Base-by-base conservation (phyloP, 768 basidiomycete species). In the Macrolepiota dolichaula region DNA sequence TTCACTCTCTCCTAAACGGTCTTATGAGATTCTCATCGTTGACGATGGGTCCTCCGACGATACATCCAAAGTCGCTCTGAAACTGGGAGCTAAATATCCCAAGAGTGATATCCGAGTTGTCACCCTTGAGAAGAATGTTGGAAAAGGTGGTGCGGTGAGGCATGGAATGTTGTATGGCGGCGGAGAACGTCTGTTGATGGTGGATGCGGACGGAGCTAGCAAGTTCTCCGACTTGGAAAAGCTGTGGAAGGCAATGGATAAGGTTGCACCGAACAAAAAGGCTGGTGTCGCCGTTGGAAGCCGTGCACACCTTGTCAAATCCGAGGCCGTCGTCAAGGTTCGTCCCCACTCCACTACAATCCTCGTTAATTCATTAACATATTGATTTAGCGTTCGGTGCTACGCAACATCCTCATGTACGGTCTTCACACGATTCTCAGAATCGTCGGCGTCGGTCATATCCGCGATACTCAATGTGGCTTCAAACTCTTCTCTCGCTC, bases 391-490 rank as follows among this genome's bases (percentile, higher is more conserved):
- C 90, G 96, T 29, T 96, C 94, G 6, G 65, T 89, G 47, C 73
- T 96, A 19, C 90, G 96, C 35, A 98, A 97, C 69, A 75, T 96
- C 61, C 87, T 96, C 59, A 98, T 97, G 96, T 89, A 96, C 68
- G 91, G 89, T 3, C 84, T 98, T 61, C 96, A 98, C 72, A 87
- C 92, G 19, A 87, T 95, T 70, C 82, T 97, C 9, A 86, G 89
- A 37, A 84, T 96, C 50, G 87, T 96, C 32, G 95, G 96, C 51
- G 94, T 95, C 2, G 89, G 89, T 7, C 88, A 93, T 69, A 91
- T 96, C 62, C 85, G 92, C 25, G 95, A 97, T 76, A 98, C 96
- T 17, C 96, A 97, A 71, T 97, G 96, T 70, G 96, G 96, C 35
- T 98, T 98, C 86, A 98, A 98, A 75, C 84, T 98, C 27, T 96